Evolutionary conservation across 805 yeast species (phyloP).

Genomic region (Candida piceae): DNA sequence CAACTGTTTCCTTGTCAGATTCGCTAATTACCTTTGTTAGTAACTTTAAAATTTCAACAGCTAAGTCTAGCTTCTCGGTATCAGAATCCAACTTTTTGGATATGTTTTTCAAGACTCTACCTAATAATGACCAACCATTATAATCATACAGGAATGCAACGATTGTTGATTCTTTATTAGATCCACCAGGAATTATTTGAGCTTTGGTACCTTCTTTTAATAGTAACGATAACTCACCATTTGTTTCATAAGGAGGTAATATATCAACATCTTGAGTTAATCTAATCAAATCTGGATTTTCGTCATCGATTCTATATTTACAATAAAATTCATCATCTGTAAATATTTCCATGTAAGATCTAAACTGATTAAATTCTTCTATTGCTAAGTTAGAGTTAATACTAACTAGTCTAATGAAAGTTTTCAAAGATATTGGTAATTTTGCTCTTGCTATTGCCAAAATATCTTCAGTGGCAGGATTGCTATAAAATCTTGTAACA

Average conservation of each 20-base stretch:
- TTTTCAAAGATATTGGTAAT: constrained; percentile 59
- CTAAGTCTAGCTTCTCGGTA: constrained; percentile 34
- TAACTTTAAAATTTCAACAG: constrained; percentile 47
- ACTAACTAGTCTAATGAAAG: constrained; percentile 56
- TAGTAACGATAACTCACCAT: constrained; percentile 39
- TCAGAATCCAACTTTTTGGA: constrained; percentile 36
- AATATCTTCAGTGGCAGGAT: constrained; percentile 38
- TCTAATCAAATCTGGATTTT: constrained; percentile 44
- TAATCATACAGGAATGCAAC: constrained; percentile 69
- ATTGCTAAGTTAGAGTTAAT: constrained; percentile 65
- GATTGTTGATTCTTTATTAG: constrained; percentile 18
- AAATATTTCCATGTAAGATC: constrained; percentile 55
- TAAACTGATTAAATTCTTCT: constrained; percentile 52
- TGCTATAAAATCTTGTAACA: constrained; percentile 40
- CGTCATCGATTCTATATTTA: constrained; percentile 45
- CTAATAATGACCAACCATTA: constrained; percentile 85
- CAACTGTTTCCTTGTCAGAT: constrained; percentile 27
- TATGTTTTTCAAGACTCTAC: constrained; percentile 68
- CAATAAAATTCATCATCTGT: constrained; percentile 34
- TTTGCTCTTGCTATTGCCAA: constrained; percentile 62
- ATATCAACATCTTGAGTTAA: constrained; percentile 38
- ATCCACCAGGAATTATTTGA: constrained; percentile 49
- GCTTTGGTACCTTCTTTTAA: constrained; percentile 60
- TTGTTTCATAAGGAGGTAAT: constrained; percentile 46
- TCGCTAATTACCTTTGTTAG: constrained; percentile 42